Evolutionary conservation across 2,329 filamentous ascomycete species (phyloP).

Genomic region (Penicillium crustosum): DNA sequence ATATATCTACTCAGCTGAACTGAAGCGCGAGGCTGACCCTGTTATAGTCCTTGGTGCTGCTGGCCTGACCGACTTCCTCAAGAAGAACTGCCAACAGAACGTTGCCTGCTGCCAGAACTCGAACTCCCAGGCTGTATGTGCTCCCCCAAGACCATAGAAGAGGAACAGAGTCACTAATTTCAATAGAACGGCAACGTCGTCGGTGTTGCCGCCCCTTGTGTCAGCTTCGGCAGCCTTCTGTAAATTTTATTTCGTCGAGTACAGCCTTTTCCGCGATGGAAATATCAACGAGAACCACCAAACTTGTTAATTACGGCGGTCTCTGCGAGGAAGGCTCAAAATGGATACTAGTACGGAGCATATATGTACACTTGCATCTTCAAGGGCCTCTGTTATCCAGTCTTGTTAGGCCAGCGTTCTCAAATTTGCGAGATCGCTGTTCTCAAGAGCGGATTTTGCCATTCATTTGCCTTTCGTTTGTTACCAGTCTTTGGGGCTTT

Average conservation of each 20-base stretch:
- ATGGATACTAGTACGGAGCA: slow-evolving; percentile 11
- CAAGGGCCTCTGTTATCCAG: slow-evolving; percentile 8
- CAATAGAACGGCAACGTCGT: slow-evolving; percentile 29
- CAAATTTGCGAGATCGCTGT: not conserved
- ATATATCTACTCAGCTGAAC: not conserved
- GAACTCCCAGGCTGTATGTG: slow-evolving; percentile 23
- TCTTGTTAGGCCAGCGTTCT: not conserved
- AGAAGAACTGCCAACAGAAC: slow-evolving; percentile 34
- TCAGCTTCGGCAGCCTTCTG: slow-evolving; percentile 32
- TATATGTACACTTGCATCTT: slow-evolving; percentile 11
- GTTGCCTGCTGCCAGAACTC: slow-evolving; percentile 35
- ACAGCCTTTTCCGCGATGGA: not conserved
- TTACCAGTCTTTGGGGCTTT: slow-evolving; percentile 4
- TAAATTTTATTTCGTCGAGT: slow-evolving; percentile 20
- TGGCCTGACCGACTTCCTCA: slow-evolving; percentile 22
- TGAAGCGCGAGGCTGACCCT: not conserved
- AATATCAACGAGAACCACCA: not conserved
- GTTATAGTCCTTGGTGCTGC: slow-evolving; percentile 17
- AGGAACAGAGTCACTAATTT: slow-evolving; percentile 5
- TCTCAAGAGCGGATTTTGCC: not conserved
- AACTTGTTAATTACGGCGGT: not conserved
- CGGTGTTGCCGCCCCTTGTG: slow-evolving; percentile 32
- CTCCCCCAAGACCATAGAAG: no score
- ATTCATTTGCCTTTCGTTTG: slow-evolving; percentile 17
- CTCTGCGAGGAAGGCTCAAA: slow-evolving; percentile 1